Conservation (phyloP, 2,329 filamentous ascomycete genomes). For the Aspergillus brasiliensis region DNA sequence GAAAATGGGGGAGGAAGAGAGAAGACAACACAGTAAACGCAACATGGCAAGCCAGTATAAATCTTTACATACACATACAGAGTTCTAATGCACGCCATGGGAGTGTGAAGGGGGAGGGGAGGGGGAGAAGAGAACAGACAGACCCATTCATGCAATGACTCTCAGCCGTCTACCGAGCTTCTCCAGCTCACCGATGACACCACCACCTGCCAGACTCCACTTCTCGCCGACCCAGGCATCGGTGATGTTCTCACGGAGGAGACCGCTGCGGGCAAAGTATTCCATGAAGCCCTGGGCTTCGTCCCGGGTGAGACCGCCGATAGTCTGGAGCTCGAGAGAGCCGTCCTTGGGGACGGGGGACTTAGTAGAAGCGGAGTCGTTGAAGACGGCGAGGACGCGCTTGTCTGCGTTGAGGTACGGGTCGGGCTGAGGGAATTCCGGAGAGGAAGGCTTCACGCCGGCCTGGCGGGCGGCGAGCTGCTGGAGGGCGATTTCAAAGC, state of each 20-base stretch:
- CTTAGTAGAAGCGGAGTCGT: conserved; percentile 27
- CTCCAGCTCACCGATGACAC: conserved; percentile 84
- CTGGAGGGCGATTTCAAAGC: conserved; percentile 68
- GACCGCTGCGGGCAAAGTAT: conserved; percentile 87
- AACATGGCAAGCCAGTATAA: conserved; percentile 3
- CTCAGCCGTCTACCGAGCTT: conserved; percentile 57
- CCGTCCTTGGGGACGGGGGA: conserved; percentile 28
- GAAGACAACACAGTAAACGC: not conserved
- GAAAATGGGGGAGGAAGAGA: conserved; percentile 4
- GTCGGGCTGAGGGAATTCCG: conserved; percentile 50
- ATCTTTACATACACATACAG: not conserved
- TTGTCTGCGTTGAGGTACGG: conserved; percentile 57
- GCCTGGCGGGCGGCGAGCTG: conserved; percentile 50
- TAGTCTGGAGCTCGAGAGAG: conserved; percentile 52
- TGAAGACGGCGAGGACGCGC: conserved; percentile 52
- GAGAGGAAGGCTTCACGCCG: conserved; percentile 37
- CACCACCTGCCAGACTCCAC: conserved; percentile 80
- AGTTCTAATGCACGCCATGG: not conserved
- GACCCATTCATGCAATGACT: conserved; percentile 26
- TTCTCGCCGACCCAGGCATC: conserved; percentile 74
- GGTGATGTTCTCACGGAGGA: conserved; percentile 71
- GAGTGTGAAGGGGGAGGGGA: not conserved
- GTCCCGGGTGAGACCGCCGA: conserved; percentile 69
- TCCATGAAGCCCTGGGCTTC: conserved; percentile 84
- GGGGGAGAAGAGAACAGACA: too few relatives aligned